Conservation (phyloP, 768 basidiomycete species). For the Royoungia palumana region DNA sequence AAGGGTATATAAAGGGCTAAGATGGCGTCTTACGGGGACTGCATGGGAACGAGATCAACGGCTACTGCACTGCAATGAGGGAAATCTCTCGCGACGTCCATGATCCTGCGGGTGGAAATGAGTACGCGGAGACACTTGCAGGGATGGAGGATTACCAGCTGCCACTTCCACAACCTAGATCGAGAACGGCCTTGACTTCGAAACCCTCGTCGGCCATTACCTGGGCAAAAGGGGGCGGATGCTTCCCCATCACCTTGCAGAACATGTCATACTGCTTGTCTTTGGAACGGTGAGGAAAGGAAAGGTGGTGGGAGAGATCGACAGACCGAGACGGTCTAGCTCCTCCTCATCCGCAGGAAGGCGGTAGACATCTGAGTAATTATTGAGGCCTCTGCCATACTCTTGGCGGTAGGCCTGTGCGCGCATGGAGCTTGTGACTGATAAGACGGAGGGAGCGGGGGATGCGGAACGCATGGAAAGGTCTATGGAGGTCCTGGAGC, state of each 20-base stretch:
- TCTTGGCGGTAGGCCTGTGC: slow-evolving; percentile 59
- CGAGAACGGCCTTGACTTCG: slow-evolving; percentile 60
- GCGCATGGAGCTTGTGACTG: slow-evolving; percentile 61
- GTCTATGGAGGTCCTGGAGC: slow-evolving; percentile 58
- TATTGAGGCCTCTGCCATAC: slow-evolving; percentile 69
- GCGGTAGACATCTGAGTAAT: slow-evolving; percentile 74
- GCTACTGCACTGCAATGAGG: slow-evolving; percentile 66
- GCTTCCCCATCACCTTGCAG: slow-evolving; percentile 62
- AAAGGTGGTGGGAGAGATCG: neutral
- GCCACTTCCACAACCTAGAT: slow-evolving; percentile 79
- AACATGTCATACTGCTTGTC: slow-evolving; percentile 70
- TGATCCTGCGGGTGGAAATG: slow-evolving; percentile 52
- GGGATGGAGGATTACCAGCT: slow-evolving; percentile 50
- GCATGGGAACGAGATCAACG: slow-evolving; percentile 80
- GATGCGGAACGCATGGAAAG: slow-evolving; percentile 61
- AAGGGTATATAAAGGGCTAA: slow-evolving; percentile 10
- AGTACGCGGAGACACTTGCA: neutral
- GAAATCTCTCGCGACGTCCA: slow-evolving; percentile 70
- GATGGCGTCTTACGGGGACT: slow-evolving; percentile 50
- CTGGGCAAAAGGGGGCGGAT: slow-evolving; percentile 53
- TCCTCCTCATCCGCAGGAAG: slow-evolving; percentile 81
- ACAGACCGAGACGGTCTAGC: slow-evolving; percentile 61
- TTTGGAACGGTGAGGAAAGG: slow-evolving; percentile 28
- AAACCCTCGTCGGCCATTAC: slow-evolving; percentile 60
- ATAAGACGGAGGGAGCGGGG: slow-evolving; percentile 66